Evolutionary conservation across 768 basidiomycete species (phyloP).

Genomic region (Punctularia strigosozonata): DNA sequence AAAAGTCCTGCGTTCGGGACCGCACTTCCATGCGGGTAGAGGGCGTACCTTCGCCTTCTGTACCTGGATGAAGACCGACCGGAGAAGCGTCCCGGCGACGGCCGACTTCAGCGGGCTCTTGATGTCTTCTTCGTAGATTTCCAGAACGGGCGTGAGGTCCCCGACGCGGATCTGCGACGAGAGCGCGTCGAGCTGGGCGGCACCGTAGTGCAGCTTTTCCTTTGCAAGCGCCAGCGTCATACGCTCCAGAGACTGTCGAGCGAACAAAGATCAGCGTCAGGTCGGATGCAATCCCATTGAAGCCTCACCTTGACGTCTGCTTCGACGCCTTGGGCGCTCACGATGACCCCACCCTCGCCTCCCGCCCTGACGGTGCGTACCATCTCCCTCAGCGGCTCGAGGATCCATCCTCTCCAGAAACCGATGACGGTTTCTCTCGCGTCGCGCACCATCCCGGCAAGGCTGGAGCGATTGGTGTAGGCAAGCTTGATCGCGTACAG

Average conservation of each 20-base stretch:
- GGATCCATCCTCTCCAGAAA: constrained; percentile 74
- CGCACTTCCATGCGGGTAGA: background rate
- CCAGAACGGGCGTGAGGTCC: constrained; percentile 77
- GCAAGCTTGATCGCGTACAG: constrained; percentile 36
- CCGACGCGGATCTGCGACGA: constrained; percentile 60
- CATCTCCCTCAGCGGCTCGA: constrained; percentile 78
- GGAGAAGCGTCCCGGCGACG: constrained; percentile 66
- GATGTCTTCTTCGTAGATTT: constrained; percentile 88
- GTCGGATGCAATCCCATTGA: background rate
- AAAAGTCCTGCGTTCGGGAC: background rate
- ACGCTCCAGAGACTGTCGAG: constrained; percentile 69
- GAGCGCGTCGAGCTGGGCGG: constrained; percentile 53
- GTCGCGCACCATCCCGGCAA: constrained; percentile 46
- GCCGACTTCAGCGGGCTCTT: constrained; percentile 77
- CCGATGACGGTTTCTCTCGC: constrained; percentile 53
- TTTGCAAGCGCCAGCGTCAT: constrained; percentile 82
- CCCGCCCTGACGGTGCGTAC: constrained; percentile 75
- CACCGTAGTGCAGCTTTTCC: constrained; percentile 62
- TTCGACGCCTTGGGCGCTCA: constrained; percentile 69
- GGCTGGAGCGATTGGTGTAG: constrained; percentile 47
- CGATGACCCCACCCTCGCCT: constrained; percentile 61
- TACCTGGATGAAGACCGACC: constrained; percentile 82
- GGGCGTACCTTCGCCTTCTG: constrained; percentile 87
- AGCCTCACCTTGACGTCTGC: constrained; percentile 70
- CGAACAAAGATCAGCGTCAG: background rate